Evolutionary conservation across 176 grass and related monocot species (phyloP), one percentile per base, ranked within the genome.

Genomic region (Bothriochloa decipiens): DNA sequence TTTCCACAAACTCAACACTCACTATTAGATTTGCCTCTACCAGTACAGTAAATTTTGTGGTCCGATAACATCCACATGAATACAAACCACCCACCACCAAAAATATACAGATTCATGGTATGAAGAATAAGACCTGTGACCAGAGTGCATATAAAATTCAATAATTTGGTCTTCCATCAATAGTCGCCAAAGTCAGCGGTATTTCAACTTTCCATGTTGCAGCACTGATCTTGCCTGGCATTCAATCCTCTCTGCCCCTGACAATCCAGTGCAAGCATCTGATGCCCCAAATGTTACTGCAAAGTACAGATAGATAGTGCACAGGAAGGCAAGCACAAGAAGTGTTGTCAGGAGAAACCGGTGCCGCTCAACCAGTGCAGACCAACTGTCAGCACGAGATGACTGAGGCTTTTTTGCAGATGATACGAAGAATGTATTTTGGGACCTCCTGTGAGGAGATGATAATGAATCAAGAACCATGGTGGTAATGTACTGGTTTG

Each of bases 291-390:
- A 69, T 45, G 96, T 98, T 68, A 95, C 85, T 18, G 96, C 96
- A 55, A 98, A 98, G 88, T 95, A 98, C 67, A 98, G 69, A 88
- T 98, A 98, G 71, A 98, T 85, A 15, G 91, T 94, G 89, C 96
- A 98, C 45, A 98, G 89, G 57, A 98, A 93, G 57, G 81, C 89
- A 85, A 98, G 88, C 15, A 95, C 76, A 40, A 90, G 70, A 49
- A 98, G 86, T 39, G 87, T 93, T 40, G 91, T 98, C 41, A 95
- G 63, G 79, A 98, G 93, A 79, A 98, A 98, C 57, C 87, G 87
- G 78, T 98, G 96, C 63, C 96, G 91, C 60, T 95, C 89, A 11
- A 98, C 18, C 25, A 98, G 61, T 33, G 86, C 82, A 77, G 85
- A 89, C 93, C 96, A 98, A 81, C 91, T 90, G 81, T 93, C 92